phyloP scores from a whole-genome alignment of 1,139 yeast genomes.

The Kodamaea sp. region DNA sequence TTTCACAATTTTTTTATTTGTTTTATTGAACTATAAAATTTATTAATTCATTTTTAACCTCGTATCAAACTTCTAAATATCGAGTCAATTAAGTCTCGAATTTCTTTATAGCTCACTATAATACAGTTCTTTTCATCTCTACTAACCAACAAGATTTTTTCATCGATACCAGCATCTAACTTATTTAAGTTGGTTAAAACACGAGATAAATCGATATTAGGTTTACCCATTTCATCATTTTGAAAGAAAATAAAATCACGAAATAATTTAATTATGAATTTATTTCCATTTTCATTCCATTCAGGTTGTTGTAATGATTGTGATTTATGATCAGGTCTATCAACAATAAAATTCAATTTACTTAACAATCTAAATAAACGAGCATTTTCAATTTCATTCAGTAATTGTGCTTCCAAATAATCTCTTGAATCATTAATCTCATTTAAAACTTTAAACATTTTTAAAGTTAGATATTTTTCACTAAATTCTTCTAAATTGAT shows the following conservation, averaged over 20 bases:
- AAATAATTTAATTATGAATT: slow-evolving; percentile 73
- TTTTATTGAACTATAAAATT: not conserved
- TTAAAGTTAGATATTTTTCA: slow-evolving; percentile 30
- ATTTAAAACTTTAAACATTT: slow-evolving; percentile 46
- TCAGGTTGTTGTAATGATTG: slow-evolving; percentile 8
- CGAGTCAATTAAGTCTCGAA: slow-evolving; percentile 69
- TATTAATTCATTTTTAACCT: not conserved
- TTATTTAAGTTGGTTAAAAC: slow-evolving; percentile 78
- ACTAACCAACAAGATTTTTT: slow-evolving; percentile 72
- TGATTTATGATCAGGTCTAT: slow-evolving; percentile 54
- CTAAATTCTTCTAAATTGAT: slow-evolving; percentile 14
- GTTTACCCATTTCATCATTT: slow-evolving; percentile 70
- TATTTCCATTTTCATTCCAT: slow-evolving; percentile 76
- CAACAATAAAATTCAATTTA: slow-evolving; percentile 75
- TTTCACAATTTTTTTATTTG: not conserved
- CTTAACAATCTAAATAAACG: slow-evolving; percentile 77
- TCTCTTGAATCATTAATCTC: slow-evolving; percentile 59
- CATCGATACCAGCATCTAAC: slow-evolving; percentile 89
- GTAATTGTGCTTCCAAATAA: slow-evolving; percentile 60
- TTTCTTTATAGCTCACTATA: slow-evolving; percentile 74
- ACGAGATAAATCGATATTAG: slow-evolving; percentile 78
- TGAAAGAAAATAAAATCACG: slow-evolving; percentile 86
- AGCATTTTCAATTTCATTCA: slow-evolving; percentile 82
- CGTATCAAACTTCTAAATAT: slow-evolving; percentile 57
- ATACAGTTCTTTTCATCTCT: slow-evolving; percentile 81